These are phyloP conservation scores for Termitomyces sp. DNA, from an alignment of 768 basidiomycete genomes.

Conservation along the genomic window DNA sequence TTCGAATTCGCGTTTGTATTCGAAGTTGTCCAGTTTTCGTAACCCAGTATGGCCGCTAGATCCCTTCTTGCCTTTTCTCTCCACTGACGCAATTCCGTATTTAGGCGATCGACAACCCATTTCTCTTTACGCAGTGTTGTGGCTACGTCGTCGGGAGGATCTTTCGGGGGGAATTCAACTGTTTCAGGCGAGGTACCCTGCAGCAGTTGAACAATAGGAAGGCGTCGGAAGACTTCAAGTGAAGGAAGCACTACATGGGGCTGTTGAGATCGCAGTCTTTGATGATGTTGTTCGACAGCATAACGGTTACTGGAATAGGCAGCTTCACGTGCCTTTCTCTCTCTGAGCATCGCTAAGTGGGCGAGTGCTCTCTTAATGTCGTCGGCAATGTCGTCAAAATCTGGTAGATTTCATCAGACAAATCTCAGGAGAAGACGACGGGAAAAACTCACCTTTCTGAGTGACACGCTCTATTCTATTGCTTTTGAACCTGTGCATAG, in stretches of 20 bases:
- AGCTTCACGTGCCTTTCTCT: conserved; percentile 17
- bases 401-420: conserved; percentile 16
- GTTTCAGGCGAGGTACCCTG: conserved; percentile 22
- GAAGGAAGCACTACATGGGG: conserved; percentile 35
- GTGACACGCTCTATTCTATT: conserved; percentile 34
- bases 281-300: conserved; percentile 40
- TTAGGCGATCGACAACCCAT: conserved; percentile 34
- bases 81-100: conserved; percentile 48
- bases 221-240: conserved; percentile 41
- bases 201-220: conserved; percentile 41
- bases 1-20: conserved; percentile 41
- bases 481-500: conserved; percentile 33
- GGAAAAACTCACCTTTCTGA: conserved; percentile 26
- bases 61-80: conserved; percentile 34
- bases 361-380: conserved; percentile 24
- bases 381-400: conserved; percentile 22
- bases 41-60: conserved; percentile 46
- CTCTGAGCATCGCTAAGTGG: conserved; percentile 18
- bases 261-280: conserved; percentile 36
- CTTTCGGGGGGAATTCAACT: conserved; percentile 3
- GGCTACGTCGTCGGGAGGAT: conserved; percentile 2
- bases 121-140: conserved; percentile 23
- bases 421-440: background rate
- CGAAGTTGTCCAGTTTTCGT: conserved; percentile 46
- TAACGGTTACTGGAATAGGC: conserved; percentile 23